These are phyloP conservation scores for Chaetomium globosum DNA, from an alignment of 2,329 filamentous ascomycete genomes.

Conservation along the genomic window DNA sequence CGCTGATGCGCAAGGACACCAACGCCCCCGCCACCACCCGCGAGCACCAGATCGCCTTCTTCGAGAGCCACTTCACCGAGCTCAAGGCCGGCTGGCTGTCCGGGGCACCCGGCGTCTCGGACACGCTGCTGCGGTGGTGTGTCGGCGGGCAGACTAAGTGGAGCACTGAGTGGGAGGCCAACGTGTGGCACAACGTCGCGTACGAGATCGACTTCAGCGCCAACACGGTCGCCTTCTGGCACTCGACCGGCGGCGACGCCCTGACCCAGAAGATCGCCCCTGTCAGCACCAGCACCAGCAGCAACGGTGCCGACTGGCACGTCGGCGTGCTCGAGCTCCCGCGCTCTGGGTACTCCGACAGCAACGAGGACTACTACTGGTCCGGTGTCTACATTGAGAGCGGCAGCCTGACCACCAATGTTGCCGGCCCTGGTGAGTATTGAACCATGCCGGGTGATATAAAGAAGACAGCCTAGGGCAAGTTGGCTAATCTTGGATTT, in stretches of 20 bases:
- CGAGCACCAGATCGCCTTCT: slow-evolving; percentile 67
- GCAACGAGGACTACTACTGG: slow-evolving; percentile 69
- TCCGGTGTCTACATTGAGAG: slow-evolving; percentile 72
- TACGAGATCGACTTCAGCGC: slow-evolving; percentile 71
- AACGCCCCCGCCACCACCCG: slow-evolving; percentile 64
- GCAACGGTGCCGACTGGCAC: slow-evolving; percentile 73
- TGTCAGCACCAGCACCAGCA: slow-evolving; percentile 61
- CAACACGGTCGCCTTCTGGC: slow-evolving; percentile 67
- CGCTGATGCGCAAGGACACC: slow-evolving; percentile 58
- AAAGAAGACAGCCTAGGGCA: too few species aligned
- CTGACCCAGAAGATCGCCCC: slow-evolving; percentile 62
- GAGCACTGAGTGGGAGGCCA: slow-evolving; percentile 62
- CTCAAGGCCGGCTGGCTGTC: slow-evolving; percentile 68
- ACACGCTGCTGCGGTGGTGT: slow-evolving; percentile 65
- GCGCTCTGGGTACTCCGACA: slow-evolving; percentile 56
- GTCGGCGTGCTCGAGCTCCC: slow-evolving; percentile 70
- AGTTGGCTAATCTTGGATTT: background rate
- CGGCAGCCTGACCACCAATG: slow-evolving; percentile 44
- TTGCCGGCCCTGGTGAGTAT: slow-evolving; percentile 37
- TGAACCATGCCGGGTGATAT: too few species aligned
- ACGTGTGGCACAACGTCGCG: slow-evolving; percentile 74
- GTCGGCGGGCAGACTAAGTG: slow-evolving; percentile 63
- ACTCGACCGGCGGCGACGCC: slow-evolving; percentile 64
- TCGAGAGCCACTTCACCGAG: slow-evolving; percentile 74
- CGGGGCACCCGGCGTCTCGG: slow-evolving; percentile 49